phyloP scores from a whole-genome alignment of 2,329 filamentous ascomycete genomes.

The Fusarium camptoceras region DNA sequence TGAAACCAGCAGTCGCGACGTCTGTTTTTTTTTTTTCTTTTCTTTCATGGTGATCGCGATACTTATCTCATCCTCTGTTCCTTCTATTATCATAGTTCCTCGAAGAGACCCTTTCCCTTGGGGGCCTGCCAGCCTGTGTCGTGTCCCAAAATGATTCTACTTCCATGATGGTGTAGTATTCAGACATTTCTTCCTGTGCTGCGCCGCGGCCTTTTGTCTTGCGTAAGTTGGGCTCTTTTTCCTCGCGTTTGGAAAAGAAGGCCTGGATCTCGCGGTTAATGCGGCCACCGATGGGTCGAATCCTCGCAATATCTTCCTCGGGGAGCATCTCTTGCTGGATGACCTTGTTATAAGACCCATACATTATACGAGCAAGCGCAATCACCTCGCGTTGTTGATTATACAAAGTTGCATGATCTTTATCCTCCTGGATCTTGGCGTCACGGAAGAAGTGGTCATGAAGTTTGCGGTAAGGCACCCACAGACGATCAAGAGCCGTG shows the following conservation, averaged over 20 bases:
- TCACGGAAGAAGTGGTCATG: conserved; percentile 53
- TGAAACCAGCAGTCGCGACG: neutral
- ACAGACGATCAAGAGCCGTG: conserved; percentile 63
- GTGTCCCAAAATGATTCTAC: conserved; percentile 52
- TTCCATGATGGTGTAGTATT: conserved; percentile 28
- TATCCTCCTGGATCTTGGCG: conserved; percentile 37
- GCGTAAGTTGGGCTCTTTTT: conserved; percentile 50
- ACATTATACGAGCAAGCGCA: conserved; percentile 60
- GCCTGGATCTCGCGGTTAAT: conserved; percentile 54
- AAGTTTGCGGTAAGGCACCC: conserved; percentile 59
- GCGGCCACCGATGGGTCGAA: conserved; percentile 51
- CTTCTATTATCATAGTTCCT: neutral
- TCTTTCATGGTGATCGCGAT: neutral
- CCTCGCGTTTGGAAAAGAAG: conserved; percentile 52
- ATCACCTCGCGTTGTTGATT: conserved; percentile 57
- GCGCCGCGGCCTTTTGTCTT: conserved; percentile 30
- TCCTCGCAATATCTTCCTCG: conserved; percentile 48
- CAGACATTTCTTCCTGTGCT: conserved; percentile 39
- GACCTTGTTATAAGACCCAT: conserved; percentile 59
- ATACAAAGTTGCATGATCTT: conserved; percentile 47
- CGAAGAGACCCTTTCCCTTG: neutral
- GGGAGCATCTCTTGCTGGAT: conserved; percentile 55
- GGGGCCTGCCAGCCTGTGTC: conserved; percentile 28
- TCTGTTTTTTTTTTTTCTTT: neutral
- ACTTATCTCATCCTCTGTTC: neutral